phyloP scores from a whole-genome alignment of 148 eudicot species.

The Rhododendron ovatum region DNA sequence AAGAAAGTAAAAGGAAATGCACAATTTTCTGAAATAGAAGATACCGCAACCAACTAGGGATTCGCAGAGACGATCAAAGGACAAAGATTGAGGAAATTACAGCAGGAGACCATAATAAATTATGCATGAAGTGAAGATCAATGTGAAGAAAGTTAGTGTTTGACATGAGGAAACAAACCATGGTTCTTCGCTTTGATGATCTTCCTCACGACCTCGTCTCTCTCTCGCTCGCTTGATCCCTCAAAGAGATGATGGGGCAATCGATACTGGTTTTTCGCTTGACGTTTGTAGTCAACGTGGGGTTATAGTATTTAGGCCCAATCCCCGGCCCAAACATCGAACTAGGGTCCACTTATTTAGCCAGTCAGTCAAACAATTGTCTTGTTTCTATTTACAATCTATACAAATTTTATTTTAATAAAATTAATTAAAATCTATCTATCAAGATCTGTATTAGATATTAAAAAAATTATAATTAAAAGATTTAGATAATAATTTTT shows the following conservation, averaged over 20 bases:
- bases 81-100: no score
- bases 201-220: neutral
- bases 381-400: no score
- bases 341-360: no score
- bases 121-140: neutral
- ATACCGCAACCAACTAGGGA: neutral
- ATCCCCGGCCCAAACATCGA: neutral
- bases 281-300: neutral
- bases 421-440: no score
- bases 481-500: no score
- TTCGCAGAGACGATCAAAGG: neutral
- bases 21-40: neutral
- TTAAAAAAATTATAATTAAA: no score
- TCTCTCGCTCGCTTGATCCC: neutral
- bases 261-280: neutral
- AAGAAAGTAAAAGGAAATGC: neutral
- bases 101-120: neutral
- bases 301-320: neutral
- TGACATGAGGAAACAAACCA: constrained; percentile 6
- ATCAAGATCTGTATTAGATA: no score
- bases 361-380: no score
- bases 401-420: no score
- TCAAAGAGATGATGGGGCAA: neutral
- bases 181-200: neutral
- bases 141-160: neutral